These are phyloP conservation scores for Coniferiporia weirii DNA, from an alignment of 1,284 basidiomycete genomes.

Conservation along the genomic window DNA sequence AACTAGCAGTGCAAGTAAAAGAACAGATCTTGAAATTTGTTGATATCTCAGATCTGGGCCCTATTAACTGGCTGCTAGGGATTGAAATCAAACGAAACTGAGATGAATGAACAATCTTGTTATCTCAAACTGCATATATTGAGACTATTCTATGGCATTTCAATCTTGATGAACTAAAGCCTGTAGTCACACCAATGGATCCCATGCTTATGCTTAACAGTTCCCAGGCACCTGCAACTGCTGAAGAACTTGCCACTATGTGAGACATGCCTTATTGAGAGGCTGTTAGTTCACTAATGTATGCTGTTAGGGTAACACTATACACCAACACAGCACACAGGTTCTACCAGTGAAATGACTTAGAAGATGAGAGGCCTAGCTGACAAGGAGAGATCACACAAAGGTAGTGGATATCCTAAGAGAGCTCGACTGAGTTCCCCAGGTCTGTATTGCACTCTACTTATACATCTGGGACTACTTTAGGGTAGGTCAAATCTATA, in stretches of 20 bases:
- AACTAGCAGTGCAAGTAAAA: slow-evolving; percentile 25
- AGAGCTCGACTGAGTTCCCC: too few relatives aligned
- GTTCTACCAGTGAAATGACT: too few relatives aligned
- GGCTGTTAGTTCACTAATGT: slow-evolving; percentile 30
- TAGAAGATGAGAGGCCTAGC: too few relatives aligned
- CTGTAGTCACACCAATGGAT: slow-evolving; percentile 23
- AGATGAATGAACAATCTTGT: slow-evolving; percentile 23
- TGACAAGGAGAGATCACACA: too few relatives aligned
- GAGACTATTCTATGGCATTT: slow-evolving; percentile 26
- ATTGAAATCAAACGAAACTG: slow-evolving; percentile 24
- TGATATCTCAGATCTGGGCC: slow-evolving; percentile 24
- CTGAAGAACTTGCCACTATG: slow-evolving; percentile 24
- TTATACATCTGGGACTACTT: too few relatives aligned
- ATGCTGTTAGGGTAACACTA: too few relatives aligned
- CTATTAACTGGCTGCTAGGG: slow-evolving; percentile 23
- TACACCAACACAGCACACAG: too few relatives aligned
- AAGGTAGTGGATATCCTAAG: too few relatives aligned
- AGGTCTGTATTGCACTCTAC: too few relatives aligned
- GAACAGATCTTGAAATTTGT: slow-evolving; percentile 25
- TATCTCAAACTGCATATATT: slow-evolving; percentile 29
- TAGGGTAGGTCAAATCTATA: too few relatives aligned
- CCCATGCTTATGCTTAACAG: slow-evolving; percentile 16
- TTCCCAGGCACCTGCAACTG: slow-evolving; percentile 22
- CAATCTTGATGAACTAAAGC: slow-evolving; percentile 20
- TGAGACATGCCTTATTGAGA: slow-evolving; percentile 26